phyloP scores from a whole-genome alignment of 2,329 filamentous ascomycete species.

The Teratosphaeria epicoccoides region DNA sequence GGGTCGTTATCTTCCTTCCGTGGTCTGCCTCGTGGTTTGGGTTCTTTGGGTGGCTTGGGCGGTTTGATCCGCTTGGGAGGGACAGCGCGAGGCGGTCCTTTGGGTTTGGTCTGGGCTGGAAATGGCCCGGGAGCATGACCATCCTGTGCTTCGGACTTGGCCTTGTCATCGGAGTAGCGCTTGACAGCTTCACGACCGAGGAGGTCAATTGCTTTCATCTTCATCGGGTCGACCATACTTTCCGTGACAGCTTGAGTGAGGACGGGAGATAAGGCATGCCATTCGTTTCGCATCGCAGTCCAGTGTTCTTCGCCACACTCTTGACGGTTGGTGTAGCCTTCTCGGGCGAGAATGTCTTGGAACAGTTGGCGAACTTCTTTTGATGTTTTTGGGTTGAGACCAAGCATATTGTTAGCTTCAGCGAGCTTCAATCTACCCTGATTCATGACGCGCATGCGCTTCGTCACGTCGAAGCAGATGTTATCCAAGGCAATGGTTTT shows the following conservation, averaged over 20 bases:
- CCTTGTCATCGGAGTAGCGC: slow-evolving; percentile 52
- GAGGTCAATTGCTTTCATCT: slow-evolving; percentile 56
- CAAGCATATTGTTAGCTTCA: slow-evolving; percentile 62
- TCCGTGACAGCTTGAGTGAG: slow-evolving; percentile 13
- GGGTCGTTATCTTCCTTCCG: slow-evolving; percentile 3
- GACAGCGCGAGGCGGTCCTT: slow-evolving; percentile 1
- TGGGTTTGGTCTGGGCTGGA: background rate
- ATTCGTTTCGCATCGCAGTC: slow-evolving; percentile 56
- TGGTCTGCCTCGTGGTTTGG: background rate
- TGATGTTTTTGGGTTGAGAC: slow-evolving; percentile 57
- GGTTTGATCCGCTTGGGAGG: background rate
- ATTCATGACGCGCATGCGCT: slow-evolving; percentile 54
- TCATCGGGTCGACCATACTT: slow-evolving; percentile 27
- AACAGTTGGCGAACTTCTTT: slow-evolving; percentile 57
- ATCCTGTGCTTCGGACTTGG: slow-evolving; percentile 7
- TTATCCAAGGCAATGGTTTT: slow-evolving; percentile 64
- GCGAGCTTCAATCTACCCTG: slow-evolving; percentile 59
- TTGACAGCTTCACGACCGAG: slow-evolving; percentile 70
- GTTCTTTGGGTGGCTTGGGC: background rate
- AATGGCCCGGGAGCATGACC: slow-evolving; percentile 32
- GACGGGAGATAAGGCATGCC: slow-evolving; percentile 39
- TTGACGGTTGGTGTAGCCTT: slow-evolving; percentile 62
- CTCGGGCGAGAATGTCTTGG: slow-evolving; percentile 52
- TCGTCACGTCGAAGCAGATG: slow-evolving; percentile 72
- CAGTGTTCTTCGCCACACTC: slow-evolving; percentile 62